Evolutionary conservation across 2,329 filamentous ascomycete genomes (phyloP).

Genomic region (Diaporthe humulicola): DNA sequence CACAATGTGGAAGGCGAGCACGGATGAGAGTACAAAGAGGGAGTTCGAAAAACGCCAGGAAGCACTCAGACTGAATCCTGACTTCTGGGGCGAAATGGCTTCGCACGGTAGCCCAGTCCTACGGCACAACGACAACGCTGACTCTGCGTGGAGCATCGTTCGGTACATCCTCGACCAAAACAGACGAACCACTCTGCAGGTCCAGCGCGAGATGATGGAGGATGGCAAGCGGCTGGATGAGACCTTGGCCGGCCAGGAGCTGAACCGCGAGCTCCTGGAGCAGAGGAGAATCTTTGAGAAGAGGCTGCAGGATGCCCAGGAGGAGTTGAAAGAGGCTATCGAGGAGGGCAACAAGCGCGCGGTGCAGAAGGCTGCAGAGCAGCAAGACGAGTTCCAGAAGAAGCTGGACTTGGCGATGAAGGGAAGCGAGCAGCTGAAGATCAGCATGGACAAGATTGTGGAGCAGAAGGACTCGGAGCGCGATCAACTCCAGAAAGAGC

Average conservation of each 20-base stretch:
- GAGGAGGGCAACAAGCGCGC: not conserved
- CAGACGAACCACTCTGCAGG: not conserved
- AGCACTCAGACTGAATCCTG: not conserved
- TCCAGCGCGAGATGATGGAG: not conserved
- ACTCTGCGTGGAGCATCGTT: not conserved
- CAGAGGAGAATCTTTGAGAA: not conserved
- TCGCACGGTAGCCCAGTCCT: not conserved
- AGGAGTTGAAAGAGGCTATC: not conserved
- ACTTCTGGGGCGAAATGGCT: not conserved
- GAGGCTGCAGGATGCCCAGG: not conserved
- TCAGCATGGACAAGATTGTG: not conserved
- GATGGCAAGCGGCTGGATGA: not conserved
- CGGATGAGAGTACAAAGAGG: not conserved
- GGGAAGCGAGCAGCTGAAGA: not conserved
- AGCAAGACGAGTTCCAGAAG: not conserved
- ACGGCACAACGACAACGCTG: not conserved
- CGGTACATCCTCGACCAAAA: not conserved
- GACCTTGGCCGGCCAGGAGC: not conserved
- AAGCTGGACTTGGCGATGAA: not conserved
- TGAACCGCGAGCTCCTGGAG: not conserved
- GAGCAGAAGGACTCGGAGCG: not conserved
- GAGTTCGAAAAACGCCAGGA: not conserved
- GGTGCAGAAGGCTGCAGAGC: not conserved
- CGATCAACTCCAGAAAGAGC: not conserved
- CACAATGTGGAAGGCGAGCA: not conserved